A percentile compares a stretch with the other conserved stretches of the same genome.
Evolutionary conservation across 768 basidiomycete genomes (phyloP).

Genomic region (Clitopilus hobsonii): DNA sequence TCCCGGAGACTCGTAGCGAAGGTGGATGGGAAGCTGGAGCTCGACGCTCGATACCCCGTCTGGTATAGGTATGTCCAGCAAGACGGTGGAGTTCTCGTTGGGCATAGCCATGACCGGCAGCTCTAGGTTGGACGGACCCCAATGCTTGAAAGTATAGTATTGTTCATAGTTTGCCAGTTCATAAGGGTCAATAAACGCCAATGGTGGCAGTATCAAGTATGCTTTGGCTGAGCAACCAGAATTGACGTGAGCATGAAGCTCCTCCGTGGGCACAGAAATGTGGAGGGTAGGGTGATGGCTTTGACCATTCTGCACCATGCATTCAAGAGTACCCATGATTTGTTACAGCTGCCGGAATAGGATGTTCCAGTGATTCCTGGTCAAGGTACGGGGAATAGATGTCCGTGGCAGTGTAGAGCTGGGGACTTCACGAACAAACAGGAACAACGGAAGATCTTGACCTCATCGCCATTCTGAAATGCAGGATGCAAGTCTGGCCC

Average conservation of each 20-base stretch:
- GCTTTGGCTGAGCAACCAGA: constrained; percentile 33
- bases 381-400: background rate
- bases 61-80: constrained; percentile 17
- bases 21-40: constrained; percentile 40
- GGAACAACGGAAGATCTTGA: background rate
- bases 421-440: background rate
- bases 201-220: constrained; percentile 33
- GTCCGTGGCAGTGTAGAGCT: background rate
- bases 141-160: constrained; percentile 34
- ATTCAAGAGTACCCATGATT: constrained; percentile 20
- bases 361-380: no score
- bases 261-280: constrained; percentile 19
- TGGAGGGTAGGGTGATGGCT: constrained; percentile 36
- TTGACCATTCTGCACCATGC: constrained; percentile 22
- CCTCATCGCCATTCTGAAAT: no score
- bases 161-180: constrained; percentile 34
- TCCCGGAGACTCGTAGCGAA: constrained; percentile 33
- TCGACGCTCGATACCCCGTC: constrained; percentile 12
- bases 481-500: no score
- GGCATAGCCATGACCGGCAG: constrained; percentile 36
- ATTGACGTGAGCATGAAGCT: constrained; percentile 2
- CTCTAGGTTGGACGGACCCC: constrained; percentile 41
- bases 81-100: constrained; percentile 15
- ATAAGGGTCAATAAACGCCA: constrained; percentile 44
- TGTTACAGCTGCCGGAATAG: background rate